phyloP scores from a whole-genome alignment of 148 eudicot species.

The Chenopodium suecicum region DNA sequence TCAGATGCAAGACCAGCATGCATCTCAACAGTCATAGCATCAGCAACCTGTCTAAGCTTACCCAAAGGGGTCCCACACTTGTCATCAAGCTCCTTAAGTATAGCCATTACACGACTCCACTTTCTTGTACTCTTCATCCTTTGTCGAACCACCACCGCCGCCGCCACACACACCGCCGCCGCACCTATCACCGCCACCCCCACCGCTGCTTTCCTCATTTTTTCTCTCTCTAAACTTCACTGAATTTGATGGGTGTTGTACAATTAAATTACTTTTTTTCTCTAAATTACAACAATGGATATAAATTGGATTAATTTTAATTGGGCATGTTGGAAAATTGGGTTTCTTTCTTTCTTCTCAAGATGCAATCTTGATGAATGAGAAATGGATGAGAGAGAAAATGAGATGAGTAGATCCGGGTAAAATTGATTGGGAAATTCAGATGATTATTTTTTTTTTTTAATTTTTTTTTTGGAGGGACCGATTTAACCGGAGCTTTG shows the following conservation, averaged over 20 bases:
- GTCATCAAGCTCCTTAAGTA: slow-evolving; percentile 54
- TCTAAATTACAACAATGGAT: too few species aligned
- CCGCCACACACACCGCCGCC: slow-evolving; percentile 59
- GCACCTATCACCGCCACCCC: slow-evolving; percentile 50
- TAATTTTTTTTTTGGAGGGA: neutral
- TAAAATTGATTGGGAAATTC: slow-evolving; percentile 20
- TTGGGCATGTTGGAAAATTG: neutral
- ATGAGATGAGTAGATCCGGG: slow-evolving; percentile 7
- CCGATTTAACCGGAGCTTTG: slow-evolving; percentile 6
- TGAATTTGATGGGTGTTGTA: neutral
- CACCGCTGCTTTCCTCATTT: slow-evolving; percentile 75
- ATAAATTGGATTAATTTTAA: neutral
- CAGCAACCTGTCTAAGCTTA: slow-evolving; percentile 69
- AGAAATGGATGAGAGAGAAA: neutral
- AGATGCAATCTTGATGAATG: slow-evolving; percentile 21
- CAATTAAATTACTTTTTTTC: neutral
- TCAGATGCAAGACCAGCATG: slow-evolving; percentile 88
- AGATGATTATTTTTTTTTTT: neutral
- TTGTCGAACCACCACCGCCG: slow-evolving; percentile 52
- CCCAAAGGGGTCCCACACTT: slow-evolving; percentile 46
- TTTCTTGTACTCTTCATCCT: slow-evolving; percentile 41
- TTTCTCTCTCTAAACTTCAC: neutral
- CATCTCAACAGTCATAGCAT: slow-evolving; percentile 89
- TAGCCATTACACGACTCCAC: slow-evolving; percentile 53
- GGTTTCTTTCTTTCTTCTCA: neutral